Evolutionary conservation across 2,329 filamentous ascomycete species (phyloP).

Genomic region (Parastagonospora avenae): DNA sequence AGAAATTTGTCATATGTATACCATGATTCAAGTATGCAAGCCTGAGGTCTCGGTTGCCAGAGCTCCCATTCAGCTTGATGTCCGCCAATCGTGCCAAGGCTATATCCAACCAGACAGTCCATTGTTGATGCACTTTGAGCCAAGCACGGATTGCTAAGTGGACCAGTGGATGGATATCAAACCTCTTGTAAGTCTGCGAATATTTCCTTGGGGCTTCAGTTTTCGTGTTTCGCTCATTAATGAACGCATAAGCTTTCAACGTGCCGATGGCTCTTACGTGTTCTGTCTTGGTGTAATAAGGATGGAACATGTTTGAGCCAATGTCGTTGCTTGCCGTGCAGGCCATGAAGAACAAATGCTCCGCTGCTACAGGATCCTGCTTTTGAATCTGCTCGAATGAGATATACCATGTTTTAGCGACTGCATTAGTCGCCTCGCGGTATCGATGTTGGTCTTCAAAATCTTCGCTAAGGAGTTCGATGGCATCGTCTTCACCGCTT

Average conservation of each 20-base stretch:
- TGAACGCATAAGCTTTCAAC: slow-evolving; percentile 41
- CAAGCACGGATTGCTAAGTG: slow-evolving; percentile 42
- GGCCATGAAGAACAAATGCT: slow-evolving; percentile 42
- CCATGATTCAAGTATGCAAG: slow-evolving; percentile 39
- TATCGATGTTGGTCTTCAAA: slow-evolving; percentile 44
- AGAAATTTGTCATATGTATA: slow-evolving; percentile 5
- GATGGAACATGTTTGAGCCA: slow-evolving; percentile 41
- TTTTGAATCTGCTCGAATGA: slow-evolving; percentile 11
- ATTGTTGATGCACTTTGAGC: slow-evolving; percentile 26
- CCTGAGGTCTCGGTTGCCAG: slow-evolving; percentile 27
- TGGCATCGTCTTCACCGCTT: slow-evolving; percentile 27
- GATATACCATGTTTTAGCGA: slow-evolving; percentile 44
- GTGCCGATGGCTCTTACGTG: slow-evolving; percentile 36
- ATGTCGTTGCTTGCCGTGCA: slow-evolving; percentile 22
- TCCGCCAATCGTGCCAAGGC: slow-evolving; percentile 22
- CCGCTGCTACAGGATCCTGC: slow-evolving; percentile 31
- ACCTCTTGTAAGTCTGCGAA: slow-evolving; percentile 6
- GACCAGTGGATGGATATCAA: slow-evolving; percentile 44
- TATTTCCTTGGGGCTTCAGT: background rate
- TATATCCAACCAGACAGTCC: slow-evolving; percentile 16
- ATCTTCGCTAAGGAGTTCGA: slow-evolving; percentile 36
- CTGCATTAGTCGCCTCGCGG: slow-evolving; percentile 33
- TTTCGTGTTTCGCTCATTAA: slow-evolving; percentile 15
- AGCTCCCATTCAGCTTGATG: slow-evolving; percentile 22
- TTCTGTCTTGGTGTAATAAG: slow-evolving; percentile 7